Base-by-base conservation (phyloP, 345 rosid species). In the Microthlaspi erraticum region DNA sequence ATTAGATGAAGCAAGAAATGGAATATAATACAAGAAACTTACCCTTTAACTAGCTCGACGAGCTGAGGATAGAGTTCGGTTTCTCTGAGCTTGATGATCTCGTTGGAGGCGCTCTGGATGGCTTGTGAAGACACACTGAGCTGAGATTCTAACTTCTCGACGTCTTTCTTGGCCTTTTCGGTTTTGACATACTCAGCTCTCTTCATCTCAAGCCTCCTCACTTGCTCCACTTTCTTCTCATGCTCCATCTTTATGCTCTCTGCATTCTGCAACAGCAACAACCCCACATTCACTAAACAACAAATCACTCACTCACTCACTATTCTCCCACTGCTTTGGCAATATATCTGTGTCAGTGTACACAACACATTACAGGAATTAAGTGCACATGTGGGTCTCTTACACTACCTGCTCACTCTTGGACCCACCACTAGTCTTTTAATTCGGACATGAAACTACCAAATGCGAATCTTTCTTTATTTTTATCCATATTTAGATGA, bases 31-130 rank as follows among this genome's bases (percentile, higher is more conserved):
- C 33, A 29, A 51, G 8, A 12, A 38, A 83, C 92, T 77, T 55
- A 91, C 97, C 96, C 96, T 83, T 94, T 88, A 8, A 89, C 88
- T 2, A 91, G 87, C 66, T 94, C 90, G 14, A 91, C 73, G 39
- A 94, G 96, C 72, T 94, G 99, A 52, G 99, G 95, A 60, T 83
- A 89, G 6, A 94, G 93, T 73, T 91, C 86, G 0, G 85, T 81
- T 55, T 94, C 97, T 63, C 99, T 84, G 56, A 94, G 65, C 70
- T 88, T 89, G 79, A 88, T 69, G 73, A 94, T 94, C 81, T 91
- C 99, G 8, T 83, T 62, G 32, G 97, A 91, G 6, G 90, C 87
- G 10, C 94, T 81, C 46, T 86, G 90, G 42, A 91, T 89, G 39
- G 95, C 97, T 62, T 87, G 96, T 5, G 91, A 69, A 69, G 96